phyloP scores from a whole-genome alignment of 768 basidiomycete genomes.

The Dentipellis fragilis region DNA sequence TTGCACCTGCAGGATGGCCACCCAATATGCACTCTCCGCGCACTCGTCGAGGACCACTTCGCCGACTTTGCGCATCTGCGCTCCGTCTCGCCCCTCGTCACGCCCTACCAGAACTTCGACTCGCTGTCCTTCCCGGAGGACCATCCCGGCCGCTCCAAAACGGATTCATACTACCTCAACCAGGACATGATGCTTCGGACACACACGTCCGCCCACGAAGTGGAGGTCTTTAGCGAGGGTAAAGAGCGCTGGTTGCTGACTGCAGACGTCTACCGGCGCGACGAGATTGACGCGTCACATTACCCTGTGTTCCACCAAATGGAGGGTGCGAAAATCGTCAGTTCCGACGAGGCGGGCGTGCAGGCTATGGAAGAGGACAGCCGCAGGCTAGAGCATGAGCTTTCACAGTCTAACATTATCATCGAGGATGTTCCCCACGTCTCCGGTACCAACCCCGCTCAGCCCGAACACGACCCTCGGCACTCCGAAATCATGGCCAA shows the following conservation, averaged over 20 bases:
- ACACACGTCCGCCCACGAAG: conserved; percentile 97
- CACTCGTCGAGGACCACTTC: conserved; percentile 80
- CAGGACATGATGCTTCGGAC: conserved; percentile 86
- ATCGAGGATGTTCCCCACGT: conserved; percentile 82
- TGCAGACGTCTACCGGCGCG: conserved; percentile 94
- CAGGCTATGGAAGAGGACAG: conserved; percentile 67
- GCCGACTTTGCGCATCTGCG: conserved; percentile 61
- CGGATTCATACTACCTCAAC: conserved; percentile 97
- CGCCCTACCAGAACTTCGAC: conserved; percentile 90
- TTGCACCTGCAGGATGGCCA: conserved; percentile 73
- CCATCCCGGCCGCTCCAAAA: conserved; percentile 84
- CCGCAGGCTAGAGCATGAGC: conserved; percentile 41
- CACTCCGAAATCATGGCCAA: conserved; percentile 66
- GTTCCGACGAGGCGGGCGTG: conserved; percentile 44
- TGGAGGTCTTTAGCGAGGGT: conserved; percentile 75
- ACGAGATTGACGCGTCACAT: conserved; percentile 95
- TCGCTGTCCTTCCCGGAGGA: conserved; percentile 89
- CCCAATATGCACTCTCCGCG: conserved; percentile 78
- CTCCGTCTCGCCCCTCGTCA: conserved; percentile 81
- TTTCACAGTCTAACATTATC: conserved; percentile 66
- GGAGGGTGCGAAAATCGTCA: conserved; percentile 84
- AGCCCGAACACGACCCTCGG: conserved; percentile 63
- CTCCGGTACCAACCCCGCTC: conserved; percentile 69
- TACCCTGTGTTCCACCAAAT: conserved; percentile 99
- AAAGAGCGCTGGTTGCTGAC: conserved; percentile 82